Base-by-base conservation (phyloP, 176 grass and related monocot species). In the Elaeis guineensis region DNA sequence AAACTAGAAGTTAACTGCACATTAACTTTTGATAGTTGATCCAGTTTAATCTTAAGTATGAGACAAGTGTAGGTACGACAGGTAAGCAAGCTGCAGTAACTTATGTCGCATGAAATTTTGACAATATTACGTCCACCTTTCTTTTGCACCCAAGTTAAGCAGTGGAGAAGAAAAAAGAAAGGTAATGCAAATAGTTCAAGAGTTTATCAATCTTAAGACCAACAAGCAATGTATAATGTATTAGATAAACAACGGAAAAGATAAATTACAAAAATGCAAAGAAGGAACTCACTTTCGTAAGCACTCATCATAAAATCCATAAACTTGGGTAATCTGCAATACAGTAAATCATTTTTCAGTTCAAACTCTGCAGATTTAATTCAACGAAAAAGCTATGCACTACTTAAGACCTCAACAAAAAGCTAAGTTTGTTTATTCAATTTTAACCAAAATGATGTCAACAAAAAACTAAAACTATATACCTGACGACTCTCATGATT, bases 401-500 rank as follows among this genome's bases (percentile, higher is more conserved):
- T 25, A 62, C 20, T 21, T 21, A 50, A 63, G 12, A 50, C 18
- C 14, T 14, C 18, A 64, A 21, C 19, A 8, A 44, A 44, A 44
- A 11, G 35, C 35, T 14, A 12, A 44, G 11, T 44, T 44, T 44
- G 11, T 14, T 12, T 0, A 12, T 12, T 44, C 35, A 44, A 44
- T 73, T 7, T 49, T 17, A 55, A 63, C 62, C 23, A 58, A 29
- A 63, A 70, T 22, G 48, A 29, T 61, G 49, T 61, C 48, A 54
- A 16, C 12, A 58, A 25, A 25, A 50, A 23, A 16, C 1, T 16
- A 26, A 17, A 16, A n/a, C 16, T 11, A 6, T 28, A 25, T 69
- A 91, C 92, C 87, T 97, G 93, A 55, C 93, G 87, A 59, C 93
- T 97, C 66, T 97, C 93, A 19, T 91, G 92, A 70, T 97, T 97